phyloP scores from a whole-genome alignment of 2,329 filamentous ascomycete genomes.

The Fusarium citri region DNA sequence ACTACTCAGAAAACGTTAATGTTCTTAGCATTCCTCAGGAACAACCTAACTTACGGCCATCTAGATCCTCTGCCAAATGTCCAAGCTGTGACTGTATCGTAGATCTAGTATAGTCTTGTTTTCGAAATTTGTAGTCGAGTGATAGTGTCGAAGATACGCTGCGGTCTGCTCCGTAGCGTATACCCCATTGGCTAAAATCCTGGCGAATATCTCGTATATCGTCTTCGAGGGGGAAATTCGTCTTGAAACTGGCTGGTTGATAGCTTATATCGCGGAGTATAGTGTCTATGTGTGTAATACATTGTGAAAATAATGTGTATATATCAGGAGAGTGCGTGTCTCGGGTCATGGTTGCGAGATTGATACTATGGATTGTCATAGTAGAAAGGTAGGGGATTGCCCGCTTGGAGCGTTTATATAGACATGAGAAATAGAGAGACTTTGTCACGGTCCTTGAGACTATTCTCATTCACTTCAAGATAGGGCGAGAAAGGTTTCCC shows the following conservation, averaged over 20 bases:
- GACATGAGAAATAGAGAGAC: neutral
- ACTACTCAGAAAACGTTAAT: slow-evolving; percentile 1
- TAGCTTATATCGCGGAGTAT: neutral
- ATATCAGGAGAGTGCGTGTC: neutral
- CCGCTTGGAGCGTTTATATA: neutral
- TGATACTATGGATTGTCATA: neutral
- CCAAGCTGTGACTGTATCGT: slow-evolving; percentile 12
- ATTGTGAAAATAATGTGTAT: slow-evolving; percentile 13
- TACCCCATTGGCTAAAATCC: slow-evolving; percentile 23
- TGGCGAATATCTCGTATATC: slow-evolving; percentile 6
- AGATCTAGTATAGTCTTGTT: slow-evolving; percentile 12
- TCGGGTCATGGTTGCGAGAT: neutral
- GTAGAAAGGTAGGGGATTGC: neutral
- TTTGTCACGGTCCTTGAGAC: neutral
- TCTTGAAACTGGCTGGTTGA: neutral
- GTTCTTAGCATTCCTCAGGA: neutral
- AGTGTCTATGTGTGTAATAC: slow-evolving; percentile 9
- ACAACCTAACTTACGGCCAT: slow-evolving; percentile 14
- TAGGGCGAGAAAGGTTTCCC: slow-evolving; percentile 15
- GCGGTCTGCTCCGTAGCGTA: slow-evolving; percentile 18
- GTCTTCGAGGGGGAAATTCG: slow-evolving; percentile 2
- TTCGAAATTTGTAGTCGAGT: slow-evolving; percentile 32
- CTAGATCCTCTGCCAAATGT: slow-evolving; percentile 19
- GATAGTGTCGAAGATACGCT: slow-evolving; percentile 17
- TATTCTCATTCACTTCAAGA: neutral